Base-by-base conservation (phyloP, 805 yeast genomes). In the Pichia kluyveri region DNA sequence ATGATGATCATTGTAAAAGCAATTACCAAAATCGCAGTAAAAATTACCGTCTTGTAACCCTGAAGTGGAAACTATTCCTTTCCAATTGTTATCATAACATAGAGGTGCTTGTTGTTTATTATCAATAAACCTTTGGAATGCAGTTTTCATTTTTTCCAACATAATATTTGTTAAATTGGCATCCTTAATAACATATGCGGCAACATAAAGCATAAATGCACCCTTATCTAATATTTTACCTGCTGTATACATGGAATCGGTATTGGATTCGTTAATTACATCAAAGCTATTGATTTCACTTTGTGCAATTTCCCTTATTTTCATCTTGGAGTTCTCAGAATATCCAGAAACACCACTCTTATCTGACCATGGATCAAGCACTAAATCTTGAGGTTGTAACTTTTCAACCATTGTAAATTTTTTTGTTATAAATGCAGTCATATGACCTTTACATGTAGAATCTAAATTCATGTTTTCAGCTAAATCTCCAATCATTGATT, bases 171-270 rank as follows among this genome's bases (percentile, higher is more conserved):
- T 75, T 47, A 83, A 65, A 1, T 59, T 62, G 0, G 65, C 60
- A 59, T 90, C 84, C 18, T 76, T 61, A 41, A 91, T 63, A 18
- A 91, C 72, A 52, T 72, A 80, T 47, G 83, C 80, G 38, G 83
- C 79, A 11, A 82, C 86, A 53, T 84, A 84, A 14, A 88, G 71
- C 45, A 93, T 75, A 72, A 85, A 84, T 0, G 98, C 96, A 66
- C 86, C 93, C 67, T 90, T 93, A 55, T 89, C 96, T 44, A 90
- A 69, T 28, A 80, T 73, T 62, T 93, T 91, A 12, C 98, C 99
- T 2, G 95, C 76, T 19, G 86, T 80, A 66, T 91, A 91, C 86
- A 90, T 90, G 0, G 96, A 87, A 52, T 87, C 87, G 11, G 82
- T 69, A 57, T 83, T 69, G n/a, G 83, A 74, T 63, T 73, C 76